Conservation (phyloP, 192 early-diverging fungal species). For the Gigaspora rosea region DNA sequence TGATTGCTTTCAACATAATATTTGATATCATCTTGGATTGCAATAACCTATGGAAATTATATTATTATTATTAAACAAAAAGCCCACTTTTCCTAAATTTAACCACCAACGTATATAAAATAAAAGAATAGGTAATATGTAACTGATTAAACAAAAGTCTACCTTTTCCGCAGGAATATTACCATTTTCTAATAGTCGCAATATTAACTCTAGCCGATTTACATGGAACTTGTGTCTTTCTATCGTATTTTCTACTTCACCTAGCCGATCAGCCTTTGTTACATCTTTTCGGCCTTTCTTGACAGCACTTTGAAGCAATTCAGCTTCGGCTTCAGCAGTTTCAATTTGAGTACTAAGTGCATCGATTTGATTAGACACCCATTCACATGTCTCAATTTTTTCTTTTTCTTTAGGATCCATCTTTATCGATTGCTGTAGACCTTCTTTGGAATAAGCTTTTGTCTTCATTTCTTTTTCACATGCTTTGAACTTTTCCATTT, state of each 20-base stretch:
- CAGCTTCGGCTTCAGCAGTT: constrained; percentile 87
- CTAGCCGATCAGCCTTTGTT: constrained; percentile 71
- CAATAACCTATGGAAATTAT: constrained; percentile 56
- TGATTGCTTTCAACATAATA: constrained; percentile 93
- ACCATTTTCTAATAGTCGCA: constrained; percentile 92
- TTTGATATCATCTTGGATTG: constrained; percentile 85
- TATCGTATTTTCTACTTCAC: constrained; percentile 69
- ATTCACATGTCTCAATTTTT: constrained; percentile 82
- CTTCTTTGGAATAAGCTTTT: constrained; percentile 98
- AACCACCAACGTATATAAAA: background rate
- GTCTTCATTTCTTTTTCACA: constrained; percentile 99
- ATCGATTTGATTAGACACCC: constrained; percentile 84
- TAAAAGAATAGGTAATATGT: constrained; percentile 25
- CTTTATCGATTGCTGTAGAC: constrained; percentile 73
- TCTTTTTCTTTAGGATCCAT: constrained; percentile 95
- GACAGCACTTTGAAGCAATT: constrained; percentile 63
- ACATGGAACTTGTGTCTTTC: constrained; percentile 94
- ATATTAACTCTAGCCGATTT: constrained; percentile 85
- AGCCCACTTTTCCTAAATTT: background rate
- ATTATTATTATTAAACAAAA: background rate
- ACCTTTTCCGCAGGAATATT: constrained; percentile 85
- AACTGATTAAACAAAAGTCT: constrained; percentile 17
- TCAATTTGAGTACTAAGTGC: constrained; percentile 88
- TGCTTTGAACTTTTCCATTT: constrained; percentile 99
- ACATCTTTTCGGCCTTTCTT: constrained; percentile 83